phyloP scores from a whole-genome alignment of 1,284 basidiomycete genomes.

The Tremellales sp. region DNA sequence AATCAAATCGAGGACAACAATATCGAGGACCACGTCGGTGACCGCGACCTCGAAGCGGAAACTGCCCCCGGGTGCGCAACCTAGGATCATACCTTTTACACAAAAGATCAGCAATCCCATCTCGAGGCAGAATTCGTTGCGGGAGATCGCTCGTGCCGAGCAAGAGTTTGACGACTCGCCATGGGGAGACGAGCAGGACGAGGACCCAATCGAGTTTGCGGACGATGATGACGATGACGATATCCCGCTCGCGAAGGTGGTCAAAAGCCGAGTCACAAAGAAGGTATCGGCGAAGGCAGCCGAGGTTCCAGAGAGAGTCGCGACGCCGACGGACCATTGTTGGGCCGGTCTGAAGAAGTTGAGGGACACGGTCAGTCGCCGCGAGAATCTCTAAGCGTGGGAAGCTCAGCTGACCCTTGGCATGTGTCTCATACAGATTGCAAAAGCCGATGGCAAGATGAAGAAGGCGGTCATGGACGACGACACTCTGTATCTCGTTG shows the following conservation, averaged over 20 bases:
- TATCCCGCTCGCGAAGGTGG: background rate
- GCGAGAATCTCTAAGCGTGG: background rate
- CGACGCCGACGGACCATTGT: slow-evolving; percentile 24
- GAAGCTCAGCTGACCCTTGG: slow-evolving; percentile 3
- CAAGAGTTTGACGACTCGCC: slow-evolving; percentile 35
- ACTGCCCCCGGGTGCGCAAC: too few species aligned
- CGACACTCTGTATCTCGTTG: slow-evolving; percentile 37
- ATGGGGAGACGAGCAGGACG: slow-evolving; percentile 36
- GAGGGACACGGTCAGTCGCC: slow-evolving; percentile 20
- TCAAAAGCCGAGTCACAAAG: background rate
- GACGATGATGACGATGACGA: slow-evolving; percentile 5
- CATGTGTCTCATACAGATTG: slow-evolving; percentile 14
- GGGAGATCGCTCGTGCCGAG: slow-evolving; percentile 28
- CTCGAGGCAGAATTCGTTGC: slow-evolving; percentile 27
- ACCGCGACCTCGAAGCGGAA: slow-evolving; percentile 1
- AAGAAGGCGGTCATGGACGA: slow-evolving; percentile 24
- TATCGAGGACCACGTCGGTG: slow-evolving; percentile 2
- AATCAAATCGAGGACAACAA: slow-evolving; percentile 9
- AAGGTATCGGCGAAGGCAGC: slow-evolving; percentile 5
- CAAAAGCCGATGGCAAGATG: slow-evolving; percentile 14
- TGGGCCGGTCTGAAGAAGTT: slow-evolving; percentile 24
- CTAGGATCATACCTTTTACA: slow-evolving; percentile 20
- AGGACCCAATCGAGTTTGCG: too few species aligned
- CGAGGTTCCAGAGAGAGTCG: slow-evolving; percentile 11
- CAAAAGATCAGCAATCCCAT: slow-evolving; percentile 22